These are phyloP conservation scores for Aspergillus eucalypticola DNA, from an alignment of 2,329 filamentous ascomycete genomes.

Conservation along the genomic window DNA sequence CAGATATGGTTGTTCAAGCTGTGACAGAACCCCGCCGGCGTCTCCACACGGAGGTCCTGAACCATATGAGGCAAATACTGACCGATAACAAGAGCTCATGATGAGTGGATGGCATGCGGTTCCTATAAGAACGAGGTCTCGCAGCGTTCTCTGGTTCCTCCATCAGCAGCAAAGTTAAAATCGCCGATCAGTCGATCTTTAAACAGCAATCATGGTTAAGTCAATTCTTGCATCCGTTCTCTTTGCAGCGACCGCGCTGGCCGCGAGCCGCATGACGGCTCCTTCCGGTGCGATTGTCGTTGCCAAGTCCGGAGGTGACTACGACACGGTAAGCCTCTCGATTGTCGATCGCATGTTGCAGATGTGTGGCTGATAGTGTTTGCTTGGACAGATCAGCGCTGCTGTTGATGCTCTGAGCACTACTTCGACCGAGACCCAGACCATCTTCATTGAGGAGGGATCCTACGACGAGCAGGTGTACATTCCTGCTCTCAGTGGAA, in stretches of 20 bases:
- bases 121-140: neutral
- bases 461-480: slow-evolving; percentile 64
- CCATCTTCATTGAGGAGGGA: slow-evolving; percentile 64
- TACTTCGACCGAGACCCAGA: slow-evolving; percentile 51
- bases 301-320: slow-evolving; percentile 27
- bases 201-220: slow-evolving; percentile 9
- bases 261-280: slow-evolving; percentile 26
- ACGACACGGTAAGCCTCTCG: slow-evolving; percentile 18
- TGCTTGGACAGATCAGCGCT: slow-evolving; percentile 27
- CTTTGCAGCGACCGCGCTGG: slow-evolving; percentile 21
- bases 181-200: slow-evolving; percentile 6
- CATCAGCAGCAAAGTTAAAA: neutral
- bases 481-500: slow-evolving; percentile 50
- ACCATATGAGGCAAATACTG: neutral
- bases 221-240: slow-evolving; percentile 13
- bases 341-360: neutral
- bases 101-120: neutral
- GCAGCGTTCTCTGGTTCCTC: neutral
- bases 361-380: neutral
- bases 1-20: slow-evolving; percentile 9
- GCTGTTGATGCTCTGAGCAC: slow-evolving; percentile 62
- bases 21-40: slow-evolving; percentile 1
- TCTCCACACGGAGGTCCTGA: slow-evolving; percentile 10
- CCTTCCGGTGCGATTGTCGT: slow-evolving; percentile 28
- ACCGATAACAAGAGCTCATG: neutral